phyloP scores from a whole-genome alignment of 225 moss, liverwort and hornwort species.

The Physcomitrium patens region DNA sequence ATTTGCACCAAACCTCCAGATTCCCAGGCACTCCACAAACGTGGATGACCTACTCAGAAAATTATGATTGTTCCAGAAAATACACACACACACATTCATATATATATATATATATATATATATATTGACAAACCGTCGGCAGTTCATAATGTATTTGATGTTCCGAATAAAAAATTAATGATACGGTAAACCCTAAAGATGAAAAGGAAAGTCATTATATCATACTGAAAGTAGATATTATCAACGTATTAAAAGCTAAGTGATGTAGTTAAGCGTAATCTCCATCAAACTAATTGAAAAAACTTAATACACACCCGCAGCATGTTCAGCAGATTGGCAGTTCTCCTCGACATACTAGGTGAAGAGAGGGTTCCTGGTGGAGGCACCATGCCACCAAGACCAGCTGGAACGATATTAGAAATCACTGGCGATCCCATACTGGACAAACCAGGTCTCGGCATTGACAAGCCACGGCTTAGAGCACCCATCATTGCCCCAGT shows the following conservation, averaged over 20 bases:
- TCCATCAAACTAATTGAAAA: neutral
- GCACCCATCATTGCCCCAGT: conserved; percentile 71
- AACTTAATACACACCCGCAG: conserved; percentile 44
- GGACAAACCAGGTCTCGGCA: conserved; percentile 64
- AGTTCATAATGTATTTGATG: neutral
- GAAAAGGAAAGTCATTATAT: neutral
- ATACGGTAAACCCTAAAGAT: neutral
- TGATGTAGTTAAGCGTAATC: neutral
- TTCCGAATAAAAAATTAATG: neutral
- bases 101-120: neutral
- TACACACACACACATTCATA: neutral
- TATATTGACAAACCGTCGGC: neutral
- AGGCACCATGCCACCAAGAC: conserved; percentile 70
- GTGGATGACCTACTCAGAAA: neutral
- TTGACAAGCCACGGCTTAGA: conserved; percentile 71
- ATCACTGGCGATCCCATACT: conserved; percentile 66
- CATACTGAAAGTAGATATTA: neutral
- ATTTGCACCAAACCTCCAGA: neutral
- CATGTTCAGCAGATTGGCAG: conserved; percentile 40
- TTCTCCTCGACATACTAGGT: conserved; percentile 34
- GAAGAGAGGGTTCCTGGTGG: conserved; percentile 60
- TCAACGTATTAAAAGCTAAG: neutral
- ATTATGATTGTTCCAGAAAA: too few species aligned
- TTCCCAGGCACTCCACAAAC: neutral
- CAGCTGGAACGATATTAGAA: conserved; percentile 55